Conservation (phyloP, 306 rosid genomes). For the Rosa persica region DNA sequence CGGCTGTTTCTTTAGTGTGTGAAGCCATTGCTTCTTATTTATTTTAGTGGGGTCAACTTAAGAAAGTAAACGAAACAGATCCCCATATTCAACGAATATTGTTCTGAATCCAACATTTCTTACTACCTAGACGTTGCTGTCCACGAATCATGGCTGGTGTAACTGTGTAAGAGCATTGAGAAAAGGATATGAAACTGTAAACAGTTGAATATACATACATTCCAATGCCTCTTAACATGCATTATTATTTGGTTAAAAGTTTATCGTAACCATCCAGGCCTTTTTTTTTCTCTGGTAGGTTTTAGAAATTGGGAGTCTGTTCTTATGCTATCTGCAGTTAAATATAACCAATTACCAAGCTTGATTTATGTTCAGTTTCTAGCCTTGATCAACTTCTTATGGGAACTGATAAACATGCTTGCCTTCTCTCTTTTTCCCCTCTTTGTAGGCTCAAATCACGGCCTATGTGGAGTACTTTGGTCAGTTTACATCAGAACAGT, state of each 20-base stretch:
- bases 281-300: background rate
- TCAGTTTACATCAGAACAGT: conserved; percentile 91
- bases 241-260: background rate
- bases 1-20: background rate
- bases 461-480: conserved; percentile 93
- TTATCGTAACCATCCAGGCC: background rate
- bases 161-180: background rate
- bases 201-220: background rate
- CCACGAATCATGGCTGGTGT: background rate
- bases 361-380: background rate
- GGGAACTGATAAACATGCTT: conserved; percentile 11
- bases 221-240: background rate
- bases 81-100: background rate
- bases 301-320: background rate
- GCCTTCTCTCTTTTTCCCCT: conserved; percentile 11
- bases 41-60: background rate
- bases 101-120: background rate
- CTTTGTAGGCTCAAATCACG: conserved; percentile 72
- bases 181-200: background rate
- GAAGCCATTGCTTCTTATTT: background rate
- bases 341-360: background rate
- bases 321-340: background rate
- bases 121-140: background rate
- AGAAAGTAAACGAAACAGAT: background rate
- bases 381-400: conserved; percentile 14